Evolutionary conservation across 352 stramenopile species (phyloP), one percentile per base, ranked within the genome.

Genomic region (Plasmopara halstedii): DNA sequence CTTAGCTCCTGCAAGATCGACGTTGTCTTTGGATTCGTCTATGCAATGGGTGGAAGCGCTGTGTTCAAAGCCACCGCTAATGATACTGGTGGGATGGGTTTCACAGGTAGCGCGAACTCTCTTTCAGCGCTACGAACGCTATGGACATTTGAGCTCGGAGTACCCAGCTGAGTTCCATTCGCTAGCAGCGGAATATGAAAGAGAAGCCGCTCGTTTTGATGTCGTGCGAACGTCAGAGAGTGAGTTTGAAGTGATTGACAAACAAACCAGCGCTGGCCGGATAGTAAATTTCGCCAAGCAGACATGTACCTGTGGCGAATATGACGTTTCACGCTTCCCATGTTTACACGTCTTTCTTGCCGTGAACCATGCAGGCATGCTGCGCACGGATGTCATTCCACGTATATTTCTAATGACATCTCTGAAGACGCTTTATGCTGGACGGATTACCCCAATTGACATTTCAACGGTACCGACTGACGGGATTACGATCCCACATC

Each of bases 361-460:
- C 6, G 67, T 88, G 10, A 77, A 70, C 1, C 67, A 68, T 21
- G 75, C 78, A 7, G 78, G 73, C 1, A 64, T 89, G 56, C 47
- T 83, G 45, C 73, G 68, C 8, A 62, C 70, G 3, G 78, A 89
- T 35, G 69, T 87, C 26, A 90, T 90, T 37, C 78, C 78, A 23
- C 64, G 62, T n/a, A 88, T 90, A 17, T 90, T 83, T 44, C 50
- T 88, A 11, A 86, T 88, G 67, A 83, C 73, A 40, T 86, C 78
- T 20, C 50, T 90, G 34, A 85, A 90, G 51, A 43, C 73, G 25
- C 51, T 90, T 18, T 90, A 90, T 33, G 58, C 58, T 23, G 75
- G 75, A 15, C 73, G 78, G 2, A 69, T 90, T 35, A 90, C 71
- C 10, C 78, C 78, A n/a, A 88, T 90, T 42, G 78, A 90, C 49